Evolutionary conservation across 257 asterid species (phyloP), one percentile per base, ranked within the genome.

Genomic region (Datura wrightii): DNA sequence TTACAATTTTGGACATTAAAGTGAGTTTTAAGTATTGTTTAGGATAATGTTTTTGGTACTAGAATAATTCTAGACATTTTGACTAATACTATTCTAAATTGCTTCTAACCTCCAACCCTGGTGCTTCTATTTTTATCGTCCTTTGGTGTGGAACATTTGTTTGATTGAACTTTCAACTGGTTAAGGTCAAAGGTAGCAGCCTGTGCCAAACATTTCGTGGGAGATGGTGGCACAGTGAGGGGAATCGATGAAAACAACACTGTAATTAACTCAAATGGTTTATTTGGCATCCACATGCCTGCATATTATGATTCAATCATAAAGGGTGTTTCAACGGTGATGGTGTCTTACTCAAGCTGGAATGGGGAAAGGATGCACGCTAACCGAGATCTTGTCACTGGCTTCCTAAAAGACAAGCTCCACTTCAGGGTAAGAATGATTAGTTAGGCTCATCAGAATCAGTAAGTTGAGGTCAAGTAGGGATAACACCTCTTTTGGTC

Each of bases 181-280:
- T 81, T 55, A n/a, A 89, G 90, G 84, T 56, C 53, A 13, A 89
- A 87, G 58, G 91, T 89, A 10, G 87, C 85, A 7, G 87, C 82
- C 10, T 89, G 91, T 5, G 90, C 91, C 31, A 89, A 89, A 63
- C 90, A 89, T 37, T 89, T 83, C 67, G 90, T 89, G 10, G 91
- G 90, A 6, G 91, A 89, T 79, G 91, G 91, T 5, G 91, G 91
- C 4, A 89, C 91, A 0, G 67, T 52, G 19, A 87, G 63, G 5
- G 90, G 91, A 19, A 89, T 85, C 50, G 85, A 89, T 59, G 90
- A 87, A 84, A 81, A 87, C 36, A 78, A 87, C 42, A 89, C 90
- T 3, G 50, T 89, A 56, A 83, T 67, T 37, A 84, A 81, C 70
- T 63, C 86, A 85, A n/a, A 85, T 8, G 87, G 80, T 10, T 84